Evolutionary conservation across 306 rosid species (phyloP).

Genomic region (Purshia tridentata): DNA sequence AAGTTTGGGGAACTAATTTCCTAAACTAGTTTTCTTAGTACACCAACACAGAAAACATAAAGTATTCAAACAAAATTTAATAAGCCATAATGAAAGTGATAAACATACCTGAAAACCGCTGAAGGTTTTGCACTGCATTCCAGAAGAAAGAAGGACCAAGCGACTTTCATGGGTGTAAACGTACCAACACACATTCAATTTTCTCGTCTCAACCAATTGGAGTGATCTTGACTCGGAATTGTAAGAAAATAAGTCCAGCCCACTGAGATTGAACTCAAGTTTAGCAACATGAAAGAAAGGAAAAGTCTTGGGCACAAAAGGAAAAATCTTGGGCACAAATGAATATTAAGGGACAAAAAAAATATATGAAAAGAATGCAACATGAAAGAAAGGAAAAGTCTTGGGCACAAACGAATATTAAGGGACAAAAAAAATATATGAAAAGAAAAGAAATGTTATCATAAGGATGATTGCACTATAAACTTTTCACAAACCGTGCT

Average conservation of each 20-base stretch:
- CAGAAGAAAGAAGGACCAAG: constrained; percentile 94
- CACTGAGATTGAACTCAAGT: constrained; percentile 52
- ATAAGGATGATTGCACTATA: neutral
- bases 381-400: no score
- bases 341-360: neutral
- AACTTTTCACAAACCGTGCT: neutral
- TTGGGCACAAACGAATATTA: neutral
- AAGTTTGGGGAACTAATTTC: constrained; percentile 4
- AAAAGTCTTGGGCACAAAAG: no score
- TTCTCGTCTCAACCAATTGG: constrained; percentile 82
- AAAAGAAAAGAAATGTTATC: neutral
- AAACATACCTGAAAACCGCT: constrained; percentile 86
- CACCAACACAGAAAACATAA: neutral
- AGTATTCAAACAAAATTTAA: neutral
- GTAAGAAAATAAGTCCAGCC: constrained; percentile 84
- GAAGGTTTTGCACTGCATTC: constrained; percentile 96
- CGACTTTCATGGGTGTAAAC: constrained; percentile 98
- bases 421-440: neutral
- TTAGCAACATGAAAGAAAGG: constrained; percentile 17
- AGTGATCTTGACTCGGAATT: constrained; percentile 63
- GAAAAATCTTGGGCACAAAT: neutral
- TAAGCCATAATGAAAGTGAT: constrained; percentile 6
- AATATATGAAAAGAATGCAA: neutral
- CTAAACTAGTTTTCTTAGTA: neutral
- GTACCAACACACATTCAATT: constrained; percentile 82